These are phyloP conservation scores for Endocarpon pusillum DNA, from an alignment of 495 filamentous ascomycete genomes.

Conservation along the genomic window DNA sequence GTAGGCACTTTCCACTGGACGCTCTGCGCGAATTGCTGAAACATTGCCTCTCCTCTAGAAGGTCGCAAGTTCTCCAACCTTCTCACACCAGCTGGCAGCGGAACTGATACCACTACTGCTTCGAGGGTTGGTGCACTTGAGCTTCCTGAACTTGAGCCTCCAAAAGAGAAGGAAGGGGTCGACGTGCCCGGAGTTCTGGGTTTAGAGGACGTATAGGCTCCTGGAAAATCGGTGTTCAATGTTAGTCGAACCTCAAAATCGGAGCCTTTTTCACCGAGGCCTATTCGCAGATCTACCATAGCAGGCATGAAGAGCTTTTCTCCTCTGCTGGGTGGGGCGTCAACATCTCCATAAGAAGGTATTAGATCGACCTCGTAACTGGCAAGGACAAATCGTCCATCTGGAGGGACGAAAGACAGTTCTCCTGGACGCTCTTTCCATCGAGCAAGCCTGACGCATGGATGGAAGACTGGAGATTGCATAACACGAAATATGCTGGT, in stretches of 20 bases:
- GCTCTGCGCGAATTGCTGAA: constrained; percentile 46
- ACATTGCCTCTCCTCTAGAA: constrained; percentile 70
- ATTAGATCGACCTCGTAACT: constrained; percentile 91
- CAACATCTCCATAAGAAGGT: constrained; percentile 33
- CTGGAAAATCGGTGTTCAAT: constrained; percentile 44
- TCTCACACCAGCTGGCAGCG: constrained; percentile 62
- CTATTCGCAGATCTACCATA: constrained; percentile 61
- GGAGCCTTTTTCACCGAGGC: constrained; percentile 49
- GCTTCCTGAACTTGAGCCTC: constrained; percentile 32
- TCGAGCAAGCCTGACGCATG: constrained; percentile 68
- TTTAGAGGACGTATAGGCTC: constrained; percentile 20
- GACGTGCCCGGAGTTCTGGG: constrained; percentile 32
- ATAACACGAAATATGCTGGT: constrained; percentile 57
- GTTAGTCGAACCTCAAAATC: constrained; percentile 83
- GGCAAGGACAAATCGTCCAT: constrained; percentile 85
- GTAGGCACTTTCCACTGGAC: constrained; percentile 75
- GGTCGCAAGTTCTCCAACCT: constrained; percentile 77
- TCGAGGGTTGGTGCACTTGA: constrained; percentile 45
- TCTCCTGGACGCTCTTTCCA: constrained; percentile 84
- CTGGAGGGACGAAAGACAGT: constrained; percentile 85
- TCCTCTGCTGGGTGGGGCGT: constrained; percentile 29
- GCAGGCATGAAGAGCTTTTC: constrained; percentile 67
- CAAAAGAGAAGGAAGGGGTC: constrained; percentile 43
- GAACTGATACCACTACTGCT: constrained; percentile 65
- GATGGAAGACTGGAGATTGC: constrained; percentile 89